phyloP scores from a whole-genome alignment of 192 early-diverging fungal species.

The Gaertneriomyces semiglobifer region DNA sequence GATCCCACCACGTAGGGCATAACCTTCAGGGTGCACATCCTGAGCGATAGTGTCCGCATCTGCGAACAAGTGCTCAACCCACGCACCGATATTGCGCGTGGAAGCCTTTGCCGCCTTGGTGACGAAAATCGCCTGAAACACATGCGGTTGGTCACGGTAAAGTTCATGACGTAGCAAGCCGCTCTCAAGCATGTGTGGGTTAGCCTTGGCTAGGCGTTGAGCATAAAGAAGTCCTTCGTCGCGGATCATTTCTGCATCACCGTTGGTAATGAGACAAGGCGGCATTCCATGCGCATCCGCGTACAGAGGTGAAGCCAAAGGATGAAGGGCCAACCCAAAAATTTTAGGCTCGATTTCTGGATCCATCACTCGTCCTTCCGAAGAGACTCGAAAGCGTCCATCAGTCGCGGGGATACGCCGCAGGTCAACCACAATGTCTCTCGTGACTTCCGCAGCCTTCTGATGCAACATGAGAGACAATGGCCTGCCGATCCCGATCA shows the following conservation, averaged over 20 bases:
- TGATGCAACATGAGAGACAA: no score
- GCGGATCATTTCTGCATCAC: conserved; percentile 40
- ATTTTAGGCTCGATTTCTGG: background rate
- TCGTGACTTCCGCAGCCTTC: no score
- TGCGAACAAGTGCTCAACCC: background rate
- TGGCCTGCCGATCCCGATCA: no score
- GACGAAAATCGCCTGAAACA: conserved; percentile 3
- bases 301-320: conserved; percentile 43
- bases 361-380: no score
- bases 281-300: conserved; percentile 32
- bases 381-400: no score
- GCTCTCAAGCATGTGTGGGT: background rate
- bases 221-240: conserved; percentile 44
- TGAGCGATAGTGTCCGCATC: background rate
- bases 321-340: conserved; percentile 35
- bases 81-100: background rate
- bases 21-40: background rate
- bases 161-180: conserved; percentile 1
- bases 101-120: background rate
- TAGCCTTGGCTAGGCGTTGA: conserved; percentile 9
- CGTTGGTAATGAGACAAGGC: conserved; percentile 38
- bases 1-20: no score
- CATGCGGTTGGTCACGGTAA: conserved; percentile 3
- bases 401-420: no score
- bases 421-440: no score